phyloP scores from a whole-genome alignment of 2,329 filamentous ascomycete genomes.

The Curvularia sp. region DNA sequence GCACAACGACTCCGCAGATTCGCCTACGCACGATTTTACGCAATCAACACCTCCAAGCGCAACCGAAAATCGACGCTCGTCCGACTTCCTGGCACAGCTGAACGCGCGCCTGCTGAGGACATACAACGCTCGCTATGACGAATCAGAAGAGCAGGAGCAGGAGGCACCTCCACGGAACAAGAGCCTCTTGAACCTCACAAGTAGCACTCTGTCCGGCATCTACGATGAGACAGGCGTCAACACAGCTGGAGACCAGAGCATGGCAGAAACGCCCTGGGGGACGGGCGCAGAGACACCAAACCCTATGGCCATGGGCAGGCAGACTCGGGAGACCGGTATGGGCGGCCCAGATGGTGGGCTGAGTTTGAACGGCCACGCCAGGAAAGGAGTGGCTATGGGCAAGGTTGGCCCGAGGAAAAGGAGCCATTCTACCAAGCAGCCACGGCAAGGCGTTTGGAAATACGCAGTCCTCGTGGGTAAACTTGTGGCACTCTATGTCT shows the following conservation, averaged over 20 bases:
- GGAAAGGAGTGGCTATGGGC: constrained; percentile 16
- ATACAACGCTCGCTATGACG: constrained; percentile 35
- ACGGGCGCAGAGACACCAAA: constrained; percentile 75
- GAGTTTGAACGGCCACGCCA: constrained; percentile 30
- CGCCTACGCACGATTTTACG: constrained; percentile 33
- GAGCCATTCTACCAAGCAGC: constrained; percentile 15
- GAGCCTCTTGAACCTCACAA: constrained; percentile 84
- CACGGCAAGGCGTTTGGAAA: constrained; percentile 37
- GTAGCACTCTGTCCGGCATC: constrained; percentile 89
- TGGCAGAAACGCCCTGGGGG: constrained; percentile 76
- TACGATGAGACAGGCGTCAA: constrained; percentile 62
- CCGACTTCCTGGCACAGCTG: constrained; percentile 48
- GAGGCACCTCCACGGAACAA: constrained; percentile 65
- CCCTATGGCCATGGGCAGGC: constrained; percentile 27
- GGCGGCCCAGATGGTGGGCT: constrained; percentile 39
- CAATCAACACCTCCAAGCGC: constrained; percentile 30
- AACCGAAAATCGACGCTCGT: constrained; percentile 33
- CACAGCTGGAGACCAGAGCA: constrained; percentile 52
- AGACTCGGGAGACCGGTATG: constrained; percentile 29
- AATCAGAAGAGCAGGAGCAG: constrained; percentile 27
- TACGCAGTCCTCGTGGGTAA: constrained; percentile 65
- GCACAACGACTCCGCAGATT: constrained; percentile 35
- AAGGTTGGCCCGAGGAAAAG: constrained; percentile 6
- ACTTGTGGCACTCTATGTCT: constrained; percentile 71
- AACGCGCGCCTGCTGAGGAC: constrained; percentile 46